A percentile compares a stretch with the other conserved stretches of the same genome.
phyloP scores from a whole-genome alignment of 176 grass and related monocot species.

The Guadua angustifolia region DNA sequence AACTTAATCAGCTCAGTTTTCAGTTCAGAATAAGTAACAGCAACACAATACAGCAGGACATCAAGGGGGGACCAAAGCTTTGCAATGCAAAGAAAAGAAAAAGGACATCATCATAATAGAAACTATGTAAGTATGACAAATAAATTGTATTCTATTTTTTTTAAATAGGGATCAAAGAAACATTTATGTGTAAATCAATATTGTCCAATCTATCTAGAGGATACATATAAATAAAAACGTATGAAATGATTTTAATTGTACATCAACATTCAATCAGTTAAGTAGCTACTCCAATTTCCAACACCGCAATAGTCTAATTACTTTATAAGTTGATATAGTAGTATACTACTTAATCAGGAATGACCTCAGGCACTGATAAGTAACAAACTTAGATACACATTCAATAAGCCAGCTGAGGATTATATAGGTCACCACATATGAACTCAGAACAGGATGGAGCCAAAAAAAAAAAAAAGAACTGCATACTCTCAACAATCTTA shows the following conservation, averaged over 20 bases:
- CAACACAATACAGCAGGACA: not conserved
- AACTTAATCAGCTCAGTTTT: not conserved
- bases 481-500: not conserved
- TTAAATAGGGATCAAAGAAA: not conserved
- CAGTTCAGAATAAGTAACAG: not conserved
- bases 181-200: not conserved
- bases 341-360: not conserved
- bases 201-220: not conserved
- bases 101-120: slow-evolving; percentile 5
- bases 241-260: not conserved
- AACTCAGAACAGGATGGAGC: not conserved
- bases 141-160: too few species aligned
- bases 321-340: not conserved
- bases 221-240: not conserved
- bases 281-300: not conserved
- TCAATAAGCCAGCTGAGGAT: not conserved
- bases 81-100: slow-evolving; percentile 20
- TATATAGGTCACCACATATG: not conserved
- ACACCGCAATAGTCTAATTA: not conserved
- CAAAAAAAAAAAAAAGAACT: not conserved
- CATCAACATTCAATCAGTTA: not conserved
- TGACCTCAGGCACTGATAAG: not conserved
- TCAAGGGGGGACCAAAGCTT: not conserved
- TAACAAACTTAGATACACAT: too few species aligned
- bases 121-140: not conserved